Evolutionary conservation across 2,329 filamentous ascomycete genomes (phyloP).

Genomic region (Colletotrichum lupini): DNA sequence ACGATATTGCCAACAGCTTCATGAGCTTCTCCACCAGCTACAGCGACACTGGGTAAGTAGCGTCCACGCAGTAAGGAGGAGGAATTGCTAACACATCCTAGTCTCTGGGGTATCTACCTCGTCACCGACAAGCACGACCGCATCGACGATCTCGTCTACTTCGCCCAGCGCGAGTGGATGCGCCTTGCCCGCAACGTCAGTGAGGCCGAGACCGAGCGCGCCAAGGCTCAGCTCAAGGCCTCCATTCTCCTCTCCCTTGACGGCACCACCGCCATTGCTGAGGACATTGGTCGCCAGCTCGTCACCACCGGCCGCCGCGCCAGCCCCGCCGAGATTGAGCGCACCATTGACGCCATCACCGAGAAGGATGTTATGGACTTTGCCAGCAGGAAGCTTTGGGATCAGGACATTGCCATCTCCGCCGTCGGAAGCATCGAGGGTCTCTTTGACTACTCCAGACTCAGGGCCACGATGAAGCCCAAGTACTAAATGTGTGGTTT

Average conservation of each 20-base stretch:
- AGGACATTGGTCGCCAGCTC: conserved; percentile 98
- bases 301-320: conserved; percentile 95
- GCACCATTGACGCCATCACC: conserved; percentile 86
- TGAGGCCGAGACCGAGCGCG: conserved; percentile 93
- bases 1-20: conserved; percentile 98
- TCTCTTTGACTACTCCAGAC: conserved; percentile 80
- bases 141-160: conserved; percentile 97
- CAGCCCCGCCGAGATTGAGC: conserved; percentile 93
- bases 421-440: conserved; percentile 95
- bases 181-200: conserved; percentile 90
- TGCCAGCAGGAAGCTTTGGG: conserved; percentile 94
- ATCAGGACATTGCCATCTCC: conserved; percentile 93
- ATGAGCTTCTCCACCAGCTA: conserved; percentile 99
- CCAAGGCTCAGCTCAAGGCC: conserved; percentile 99
- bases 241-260: conserved; percentile 97
- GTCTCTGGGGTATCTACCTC: conserved; percentile 99
- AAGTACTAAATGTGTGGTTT: conserved; percentile 64
- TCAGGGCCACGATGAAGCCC: conserved; percentile 88
- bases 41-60: conserved; percentile 93
- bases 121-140: conserved; percentile 88
- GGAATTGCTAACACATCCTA: conserved; percentile 52
- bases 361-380: conserved; percentile 98
- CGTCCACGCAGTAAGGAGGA: conserved; percentile 38
- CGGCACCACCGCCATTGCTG: conserved; percentile 95
- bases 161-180: conserved; percentile 98